These are phyloP conservation scores for Aspergillus tanneri DNA, from an alignment of 2,329 filamentous ascomycete species.

Conservation along the genomic window DNA sequence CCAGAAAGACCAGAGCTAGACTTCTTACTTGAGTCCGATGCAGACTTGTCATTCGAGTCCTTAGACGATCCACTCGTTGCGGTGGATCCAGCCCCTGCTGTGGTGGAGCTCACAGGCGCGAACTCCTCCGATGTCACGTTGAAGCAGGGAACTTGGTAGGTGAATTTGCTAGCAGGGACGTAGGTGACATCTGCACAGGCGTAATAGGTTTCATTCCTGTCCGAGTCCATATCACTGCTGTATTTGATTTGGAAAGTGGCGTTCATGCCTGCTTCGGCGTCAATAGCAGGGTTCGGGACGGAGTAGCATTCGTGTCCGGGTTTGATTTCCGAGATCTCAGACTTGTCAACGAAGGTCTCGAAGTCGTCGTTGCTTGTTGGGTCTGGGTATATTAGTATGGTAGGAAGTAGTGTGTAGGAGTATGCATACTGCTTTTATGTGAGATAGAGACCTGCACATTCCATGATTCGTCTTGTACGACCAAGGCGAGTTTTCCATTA, in stretches of 20 bases:
- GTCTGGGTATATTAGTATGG: conserved; percentile 26
- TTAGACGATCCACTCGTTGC: conserved; percentile 13
- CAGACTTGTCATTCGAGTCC: conserved; percentile 22
- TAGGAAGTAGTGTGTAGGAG: too few species aligned
- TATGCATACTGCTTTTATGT: conserved; percentile 48
- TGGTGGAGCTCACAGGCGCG: conserved; percentile 17
- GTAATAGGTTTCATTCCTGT: conserved; percentile 47
- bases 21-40: conserved; percentile 12
- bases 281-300: conserved; percentile 35
- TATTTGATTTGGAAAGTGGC: conserved; percentile 50
- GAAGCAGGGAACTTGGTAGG: conserved; percentile 46
- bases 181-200: conserved; percentile 51
- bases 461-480: conserved; percentile 59
- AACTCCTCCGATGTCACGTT: conserved; percentile 44
- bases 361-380: conserved; percentile 45
- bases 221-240: conserved; percentile 42
- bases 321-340: conserved; percentile 39
- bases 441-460: conserved; percentile 56
- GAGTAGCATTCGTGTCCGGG: conserved; percentile 49
- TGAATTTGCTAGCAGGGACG: conserved; percentile 42
- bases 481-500: conserved; percentile 56
- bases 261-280: conserved; percentile 41
- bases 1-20: conserved; percentile 34
- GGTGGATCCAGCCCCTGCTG: neutral
- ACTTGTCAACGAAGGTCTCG: conserved; percentile 32